phyloP scores from a whole-genome alignment of 2,329 filamentous ascomycete species.

The Ceratocystiopsis brevicomis region DNA sequence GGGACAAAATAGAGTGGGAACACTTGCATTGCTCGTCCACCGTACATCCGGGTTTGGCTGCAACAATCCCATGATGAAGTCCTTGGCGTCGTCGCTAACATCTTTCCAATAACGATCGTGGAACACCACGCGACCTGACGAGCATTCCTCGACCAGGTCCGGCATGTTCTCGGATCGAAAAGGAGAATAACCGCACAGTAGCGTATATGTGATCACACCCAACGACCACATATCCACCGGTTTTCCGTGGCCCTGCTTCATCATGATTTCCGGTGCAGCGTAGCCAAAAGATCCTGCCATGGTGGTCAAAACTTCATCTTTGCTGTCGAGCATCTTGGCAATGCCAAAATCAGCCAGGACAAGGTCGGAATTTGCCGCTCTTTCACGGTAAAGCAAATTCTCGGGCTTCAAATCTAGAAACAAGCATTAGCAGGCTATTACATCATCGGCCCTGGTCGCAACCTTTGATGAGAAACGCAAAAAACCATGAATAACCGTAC shows the following conservation, averaged over 20 bases:
- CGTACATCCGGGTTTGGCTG: constrained; percentile 61
- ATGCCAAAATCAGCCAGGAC: constrained; percentile 97
- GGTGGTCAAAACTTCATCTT: constrained; percentile 81
- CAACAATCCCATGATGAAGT: constrained; percentile 72
- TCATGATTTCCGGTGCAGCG: constrained; percentile 93
- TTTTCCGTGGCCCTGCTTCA: constrained; percentile 93
- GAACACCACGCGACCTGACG: constrained; percentile 66
- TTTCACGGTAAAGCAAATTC: constrained; percentile 84
- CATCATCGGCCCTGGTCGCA: no score
- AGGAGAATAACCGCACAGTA: constrained; percentile 93
- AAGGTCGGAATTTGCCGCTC: constrained; percentile 57
- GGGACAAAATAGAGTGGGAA: background rate
- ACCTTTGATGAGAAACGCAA: background rate
- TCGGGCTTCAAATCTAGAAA: constrained; percentile 81
- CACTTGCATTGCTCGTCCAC: constrained; percentile 52
- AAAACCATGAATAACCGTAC: constrained; percentile 23
- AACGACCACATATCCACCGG: constrained; percentile 99
- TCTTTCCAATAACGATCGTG: constrained; percentile 98
- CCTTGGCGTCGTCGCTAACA: constrained; percentile 85
- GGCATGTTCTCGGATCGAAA: constrained; percentile 89
- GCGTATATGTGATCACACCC: constrained; percentile 94
- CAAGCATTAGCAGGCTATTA: no score
- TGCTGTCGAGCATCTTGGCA: constrained; percentile 87
- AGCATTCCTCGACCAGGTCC: constrained; percentile 90
- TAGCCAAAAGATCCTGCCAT: constrained; percentile 99